Evolutionary conservation across 495 filamentous ascomycete species (phyloP).

Genomic region (Hypoxylon trugodes): DNA sequence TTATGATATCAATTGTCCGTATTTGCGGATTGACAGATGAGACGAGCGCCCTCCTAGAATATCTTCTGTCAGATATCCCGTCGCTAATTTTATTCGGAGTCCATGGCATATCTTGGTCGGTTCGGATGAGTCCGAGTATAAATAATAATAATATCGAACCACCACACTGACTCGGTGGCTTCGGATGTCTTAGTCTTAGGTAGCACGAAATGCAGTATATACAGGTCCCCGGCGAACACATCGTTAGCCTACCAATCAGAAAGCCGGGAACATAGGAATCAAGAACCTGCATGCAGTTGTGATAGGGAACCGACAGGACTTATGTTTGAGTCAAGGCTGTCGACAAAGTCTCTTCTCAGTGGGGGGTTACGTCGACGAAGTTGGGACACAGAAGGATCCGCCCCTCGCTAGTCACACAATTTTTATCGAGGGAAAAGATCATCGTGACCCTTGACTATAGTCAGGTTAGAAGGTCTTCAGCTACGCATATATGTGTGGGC

Average conservation of each 20-base stretch:
- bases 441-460: not conserved
- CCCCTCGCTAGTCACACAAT: not conserved
- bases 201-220: not conserved
- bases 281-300: not conserved
- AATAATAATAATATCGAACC: not conserved
- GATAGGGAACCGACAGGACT: not conserved
- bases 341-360: not conserved
- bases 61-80: too few relatives aligned
- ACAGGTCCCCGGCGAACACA: not conserved
- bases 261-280: not conserved
- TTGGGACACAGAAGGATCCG: not conserved
- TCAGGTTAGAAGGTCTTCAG: too few relatives aligned
- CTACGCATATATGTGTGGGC: too few relatives aligned
- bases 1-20: too few relatives aligned
- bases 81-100: too few relatives aligned
- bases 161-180: not conserved
- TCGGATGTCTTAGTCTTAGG: conserved; percentile 16
- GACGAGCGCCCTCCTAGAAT: too few relatives aligned
- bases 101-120: too few relatives aligned
- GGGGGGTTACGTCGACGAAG: not conserved
- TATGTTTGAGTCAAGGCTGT: not conserved
- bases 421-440: not conserved
- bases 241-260: not conserved
- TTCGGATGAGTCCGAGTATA: not conserved
- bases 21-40: too few relatives aligned